Evolutionary conservation across 768 basidiomycete species (phyloP).

Genomic region (Galerina sulciceps): DNA sequence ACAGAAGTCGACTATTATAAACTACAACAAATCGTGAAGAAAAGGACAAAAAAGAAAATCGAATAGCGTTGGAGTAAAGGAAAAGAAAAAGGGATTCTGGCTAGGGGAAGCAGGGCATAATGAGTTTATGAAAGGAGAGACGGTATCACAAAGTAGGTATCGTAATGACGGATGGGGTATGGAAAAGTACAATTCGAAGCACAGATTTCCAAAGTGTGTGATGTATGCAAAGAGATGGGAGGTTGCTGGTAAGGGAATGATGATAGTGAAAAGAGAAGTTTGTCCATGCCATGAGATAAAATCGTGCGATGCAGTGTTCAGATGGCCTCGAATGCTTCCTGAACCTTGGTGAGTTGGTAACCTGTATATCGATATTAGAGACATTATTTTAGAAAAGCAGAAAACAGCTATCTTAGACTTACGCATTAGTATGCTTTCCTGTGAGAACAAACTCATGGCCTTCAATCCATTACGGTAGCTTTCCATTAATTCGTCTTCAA

Average conservation of each 20-base stretch:
- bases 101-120: no score
- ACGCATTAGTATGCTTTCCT: conserved; percentile 51
- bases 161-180: conserved; percentile 13
- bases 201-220: not conserved
- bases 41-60: conserved; percentile 8
- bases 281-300: conserved; percentile 10
- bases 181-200: not conserved
- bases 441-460: conserved; percentile 46
- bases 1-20: not conserved
- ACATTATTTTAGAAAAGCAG: conserved; percentile 1
- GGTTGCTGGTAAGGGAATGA: conserved; percentile 5
- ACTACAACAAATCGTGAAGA: not conserved
- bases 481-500: conserved; percentile 47
- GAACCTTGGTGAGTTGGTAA: conserved; percentile 49
- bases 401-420: conserved; percentile 24
- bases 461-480: conserved; percentile 42
- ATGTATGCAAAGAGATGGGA: not conserved
- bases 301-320: conserved; percentile 18
- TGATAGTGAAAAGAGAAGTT: not conserved
- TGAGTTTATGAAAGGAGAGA: conserved; percentile 9
- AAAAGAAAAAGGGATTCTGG: conserved; percentile 1
- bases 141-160: conserved; percentile 11
- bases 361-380: conserved; percentile 26
- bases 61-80: not conserved
- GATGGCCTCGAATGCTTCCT: conserved; percentile 48